Percentiles rank a stretch among this genome's conserved stretches.
These are phyloP conservation scores for Murraya paniculata DNA, from an alignment of 345 rosid genomes.

Conservation along the genomic window DNA sequence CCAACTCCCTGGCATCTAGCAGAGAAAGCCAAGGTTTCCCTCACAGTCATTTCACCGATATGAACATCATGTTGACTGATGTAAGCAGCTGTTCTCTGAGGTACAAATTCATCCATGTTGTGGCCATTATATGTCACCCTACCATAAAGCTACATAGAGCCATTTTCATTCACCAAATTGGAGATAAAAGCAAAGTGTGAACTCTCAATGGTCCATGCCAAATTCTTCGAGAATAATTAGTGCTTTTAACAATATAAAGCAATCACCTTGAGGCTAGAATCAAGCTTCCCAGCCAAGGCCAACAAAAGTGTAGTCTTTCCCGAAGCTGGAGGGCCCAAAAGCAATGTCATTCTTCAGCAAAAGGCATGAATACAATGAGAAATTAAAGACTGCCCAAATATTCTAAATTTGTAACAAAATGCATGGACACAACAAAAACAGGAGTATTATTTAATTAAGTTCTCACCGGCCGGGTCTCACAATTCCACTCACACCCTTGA, in stretches of 20 bases:
- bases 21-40: neutral
- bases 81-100: constrained; percentile 47
- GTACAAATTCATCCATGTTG: constrained; percentile 38
- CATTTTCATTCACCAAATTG: constrained; percentile 14
- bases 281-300: constrained; percentile 79
- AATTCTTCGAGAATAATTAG: constrained; percentile 13
- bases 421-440: neutral
- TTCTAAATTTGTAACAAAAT: neutral
- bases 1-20: neutral
- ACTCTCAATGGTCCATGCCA: neutral
- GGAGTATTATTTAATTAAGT: neutral
- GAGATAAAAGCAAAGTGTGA: neutral
- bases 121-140: constrained; percentile 47
- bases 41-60: constrained; percentile 67
- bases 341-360: constrained; percentile 55
- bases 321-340: constrained; percentile 79
- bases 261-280: constrained; percentile 49
- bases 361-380: neutral
- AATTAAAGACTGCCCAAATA: neutral
- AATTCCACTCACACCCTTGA: constrained; percentile 61
- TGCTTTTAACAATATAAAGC: neutral
- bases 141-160: constrained; percentile 13
- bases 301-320: constrained; percentile 74
- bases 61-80: constrained; percentile 78
- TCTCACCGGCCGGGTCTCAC: constrained; percentile 63